phyloP scores from a whole-genome alignment of 768 basidiomycete genomes.

The Boletus barrowsii region DNA sequence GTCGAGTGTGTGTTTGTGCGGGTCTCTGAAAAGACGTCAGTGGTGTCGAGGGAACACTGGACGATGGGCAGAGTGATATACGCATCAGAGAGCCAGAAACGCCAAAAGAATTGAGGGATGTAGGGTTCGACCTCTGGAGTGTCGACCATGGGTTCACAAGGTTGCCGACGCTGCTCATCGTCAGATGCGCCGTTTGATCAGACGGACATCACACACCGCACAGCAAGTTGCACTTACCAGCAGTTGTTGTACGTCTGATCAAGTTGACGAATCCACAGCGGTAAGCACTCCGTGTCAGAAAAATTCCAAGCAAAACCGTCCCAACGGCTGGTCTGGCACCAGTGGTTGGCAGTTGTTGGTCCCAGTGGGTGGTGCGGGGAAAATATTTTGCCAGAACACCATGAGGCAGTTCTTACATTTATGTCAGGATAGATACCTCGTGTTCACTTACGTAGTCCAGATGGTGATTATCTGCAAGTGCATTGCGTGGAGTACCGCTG shows the following conservation, averaged over 20 bases:
- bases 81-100: slow-evolving; percentile 47
- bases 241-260: neutral
- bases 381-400: neutral
- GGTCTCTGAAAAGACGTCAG: slow-evolving; percentile 15
- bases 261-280: neutral
- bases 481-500: slow-evolving; percentile 5
- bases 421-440: slow-evolving; percentile 7
- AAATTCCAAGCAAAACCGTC: neutral
- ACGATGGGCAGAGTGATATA: slow-evolving; percentile 22
- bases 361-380: neutral
- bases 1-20: slow-evolving; percentile 29
- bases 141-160: neutral
- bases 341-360: slow-evolving; percentile 3
- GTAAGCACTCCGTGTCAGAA: neutral
- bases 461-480: too few species aligned
- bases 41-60: neutral
- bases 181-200: neutral
- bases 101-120: slow-evolving; percentile 46
- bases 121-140: slow-evolving; percentile 33
- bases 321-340: neutral
- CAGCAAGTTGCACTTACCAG: slow-evolving; percentile 5
- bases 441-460: neutral
- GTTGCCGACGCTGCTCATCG: neutral
- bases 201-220: neutral
- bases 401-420: slow-evolving; percentile 6